These are phyloP conservation scores for Chytridiales sp. DNA, from an alignment of 371 early-diverging fungal genomes.

Conservation along the genomic window DNA sequence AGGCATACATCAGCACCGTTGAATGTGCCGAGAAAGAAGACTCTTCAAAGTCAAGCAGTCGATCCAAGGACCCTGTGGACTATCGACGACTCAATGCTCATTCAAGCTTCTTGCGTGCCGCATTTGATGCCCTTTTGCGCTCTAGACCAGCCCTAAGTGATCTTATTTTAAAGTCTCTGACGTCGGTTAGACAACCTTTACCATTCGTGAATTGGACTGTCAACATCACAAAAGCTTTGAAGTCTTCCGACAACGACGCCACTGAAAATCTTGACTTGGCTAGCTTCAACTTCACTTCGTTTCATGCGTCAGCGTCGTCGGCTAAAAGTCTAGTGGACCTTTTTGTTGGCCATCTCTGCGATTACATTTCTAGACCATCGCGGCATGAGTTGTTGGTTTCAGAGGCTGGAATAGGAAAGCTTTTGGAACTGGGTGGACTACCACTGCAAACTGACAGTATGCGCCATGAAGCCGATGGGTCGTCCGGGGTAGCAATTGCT, in stretches of 20 bases:
- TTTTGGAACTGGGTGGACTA: constrained; percentile 24
- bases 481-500: constrained; percentile 14
- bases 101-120: constrained; percentile 31
- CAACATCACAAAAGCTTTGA: not conserved
- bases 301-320: constrained; percentile 8
- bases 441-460: not conserved
- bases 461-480: not conserved
- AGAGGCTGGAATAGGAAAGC: constrained; percentile 16
- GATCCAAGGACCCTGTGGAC: constrained; percentile 23
- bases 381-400: not conserved
- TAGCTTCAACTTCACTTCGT: constrained; percentile 15
- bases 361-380: not conserved
- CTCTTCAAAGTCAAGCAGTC: constrained; percentile 1
- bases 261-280: not conserved
- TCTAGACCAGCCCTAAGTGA: not conserved
- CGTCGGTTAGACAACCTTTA: not conserved
- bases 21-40: constrained; percentile 1
- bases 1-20: not conserved
- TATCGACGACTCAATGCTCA: constrained; percentile 24
- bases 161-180: not conserved
- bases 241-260: not conserved
- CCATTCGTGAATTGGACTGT: constrained; percentile 31
- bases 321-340: constrained; percentile 18
- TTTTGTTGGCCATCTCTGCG: constrained; percentile 6
- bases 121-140: constrained; percentile 20